Evolutionary conservation across 345 rosid genomes (phyloP), one percentile per base, ranked within the genome.

Genomic region (Dimocarpus longan): DNA sequence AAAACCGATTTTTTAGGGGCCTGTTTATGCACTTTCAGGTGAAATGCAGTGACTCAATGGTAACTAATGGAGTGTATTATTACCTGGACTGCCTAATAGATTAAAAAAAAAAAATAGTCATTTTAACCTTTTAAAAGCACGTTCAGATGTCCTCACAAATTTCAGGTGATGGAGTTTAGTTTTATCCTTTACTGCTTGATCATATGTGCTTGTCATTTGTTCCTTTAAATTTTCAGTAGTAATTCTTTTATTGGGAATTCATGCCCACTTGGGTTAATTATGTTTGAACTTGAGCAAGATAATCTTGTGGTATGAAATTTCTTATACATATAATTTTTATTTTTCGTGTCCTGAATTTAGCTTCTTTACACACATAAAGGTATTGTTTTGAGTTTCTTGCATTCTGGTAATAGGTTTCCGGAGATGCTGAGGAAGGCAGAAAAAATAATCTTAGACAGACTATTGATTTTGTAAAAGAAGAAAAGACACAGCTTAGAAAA

Each of bases 401-500:
- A 13, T 66, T 54, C 54, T 72, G 39, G 66, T 18, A 40, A 18
- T 74, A 81, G 83, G 63, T 71, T 44, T 66, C 11, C 28, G 24
- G 42, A 57, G 72, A 76, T 50, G 71, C 40, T 71, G 80, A 67
- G 42, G 70, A 79, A 59, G 21, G 71, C 50, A 48, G 39, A 66
- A 79, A 66, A 24, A 26, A 50, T 46, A 78, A 65, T 64, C 48
- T 40, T 26, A 39, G 67, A 48, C 71, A 37, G 43, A 24, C 66
- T 22, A 66, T 73, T 79, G 68, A 72, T 40, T 10, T 71, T 76
- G 24, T 15, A 44, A 52, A 48, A 62, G 81, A 69, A 59, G 75
- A 69, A 59, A 76, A 66, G n/a, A 37, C 24, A 42, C 71, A 40
- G 62, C 76, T 40, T 0, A 28, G 56, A 68, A 32, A 74, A 50